These are phyloP conservation scores for Oryza longistaminata DNA, from an alignment of 176 grass and related monocot genomes.

Conservation along the genomic window DNA sequence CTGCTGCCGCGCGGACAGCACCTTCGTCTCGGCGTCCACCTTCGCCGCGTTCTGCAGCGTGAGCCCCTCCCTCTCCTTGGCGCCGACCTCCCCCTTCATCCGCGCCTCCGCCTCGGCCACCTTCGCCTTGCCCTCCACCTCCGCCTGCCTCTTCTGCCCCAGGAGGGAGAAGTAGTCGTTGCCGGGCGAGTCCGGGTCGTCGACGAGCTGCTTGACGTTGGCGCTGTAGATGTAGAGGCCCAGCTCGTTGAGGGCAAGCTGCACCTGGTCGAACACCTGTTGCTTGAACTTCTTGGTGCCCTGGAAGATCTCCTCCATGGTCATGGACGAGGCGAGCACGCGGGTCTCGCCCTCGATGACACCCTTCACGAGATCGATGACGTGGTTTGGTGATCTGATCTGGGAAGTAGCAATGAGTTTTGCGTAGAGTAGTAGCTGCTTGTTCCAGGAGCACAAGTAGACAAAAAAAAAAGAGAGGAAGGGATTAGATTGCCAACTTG, in stretches of 20 bases:
- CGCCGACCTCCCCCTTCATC: constrained; percentile 70
- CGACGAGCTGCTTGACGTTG: constrained; percentile 87
- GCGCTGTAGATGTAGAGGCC: constrained; percentile 88
- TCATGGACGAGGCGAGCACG: constrained; percentile 70
- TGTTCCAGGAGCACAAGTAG: background rate
- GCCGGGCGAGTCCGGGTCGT: constrained; percentile 31
- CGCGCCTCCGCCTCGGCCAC: constrained; percentile 67
- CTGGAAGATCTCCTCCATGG: constrained; percentile 80
- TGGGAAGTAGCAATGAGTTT: constrained; percentile 73
- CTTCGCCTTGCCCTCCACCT: constrained; percentile 74
- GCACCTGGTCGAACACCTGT: constrained; percentile 69
- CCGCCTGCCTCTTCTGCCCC: constrained; percentile 82
- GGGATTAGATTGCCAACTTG: too few relatives aligned
- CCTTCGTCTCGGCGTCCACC: constrained; percentile 74
- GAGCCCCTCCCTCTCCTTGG: constrained; percentile 52
- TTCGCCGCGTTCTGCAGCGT: constrained; percentile 60
- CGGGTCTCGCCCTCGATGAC: constrained; percentile 87
- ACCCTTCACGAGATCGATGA: constrained; percentile 71
- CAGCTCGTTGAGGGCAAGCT: constrained; percentile 81
- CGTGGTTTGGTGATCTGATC: constrained; percentile 55
- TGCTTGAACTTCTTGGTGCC: constrained; percentile 71
- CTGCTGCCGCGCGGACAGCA: constrained; percentile 47
- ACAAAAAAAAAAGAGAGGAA: too few relatives aligned
- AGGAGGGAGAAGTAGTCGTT: constrained; percentile 94
- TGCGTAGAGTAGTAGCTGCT: constrained; percentile 59